Conservation (phyloP, 352 stramenopile species). For the Phytopythium kandeliae region DNA sequence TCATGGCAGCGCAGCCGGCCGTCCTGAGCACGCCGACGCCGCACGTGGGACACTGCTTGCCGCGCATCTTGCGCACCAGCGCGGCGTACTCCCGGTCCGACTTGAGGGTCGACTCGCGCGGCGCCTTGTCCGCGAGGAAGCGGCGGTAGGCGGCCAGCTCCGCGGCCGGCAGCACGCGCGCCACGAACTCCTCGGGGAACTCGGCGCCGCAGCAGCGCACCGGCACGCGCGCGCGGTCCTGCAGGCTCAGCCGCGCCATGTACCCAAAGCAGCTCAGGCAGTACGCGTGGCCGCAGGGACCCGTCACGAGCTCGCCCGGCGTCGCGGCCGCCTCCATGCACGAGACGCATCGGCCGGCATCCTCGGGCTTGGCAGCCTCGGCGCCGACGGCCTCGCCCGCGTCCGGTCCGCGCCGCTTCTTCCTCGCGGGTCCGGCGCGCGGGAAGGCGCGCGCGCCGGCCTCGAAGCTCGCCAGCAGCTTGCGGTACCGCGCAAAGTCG, state of each 20-base stretch:
- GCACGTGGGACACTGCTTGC: slow-evolving; percentile 59
- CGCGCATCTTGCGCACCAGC: slow-evolving; percentile 20
- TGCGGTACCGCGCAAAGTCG: slow-evolving; percentile 27
- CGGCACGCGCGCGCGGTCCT: slow-evolving; percentile 33
- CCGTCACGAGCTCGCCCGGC: slow-evolving; percentile 8
- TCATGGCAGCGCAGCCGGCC: slow-evolving; percentile 35
- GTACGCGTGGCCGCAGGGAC: slow-evolving; percentile 32
- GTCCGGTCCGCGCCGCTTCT: background rate
- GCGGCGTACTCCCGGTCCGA: slow-evolving; percentile 50
- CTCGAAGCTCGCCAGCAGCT: slow-evolving; percentile 16
- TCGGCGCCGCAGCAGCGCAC: slow-evolving; percentile 57
- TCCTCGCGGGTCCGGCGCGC: slow-evolving; percentile 1
- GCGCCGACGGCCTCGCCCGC: too few relatives aligned
- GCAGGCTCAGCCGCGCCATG: slow-evolving; percentile 29
- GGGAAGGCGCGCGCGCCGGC: background rate
- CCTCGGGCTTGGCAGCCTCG: background rate
- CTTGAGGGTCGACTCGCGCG: slow-evolving; percentile 21
- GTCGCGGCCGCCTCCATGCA: slow-evolving; percentile 13
- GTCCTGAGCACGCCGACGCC: slow-evolving; percentile 46
- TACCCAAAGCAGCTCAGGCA: slow-evolving; percentile 26
- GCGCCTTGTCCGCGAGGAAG: slow-evolving; percentile 42
- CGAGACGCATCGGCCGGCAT: too few relatives aligned
- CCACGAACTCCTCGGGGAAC: slow-evolving; percentile 35
- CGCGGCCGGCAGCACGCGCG: slow-evolving; percentile 10
- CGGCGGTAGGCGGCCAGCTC: slow-evolving; percentile 17